Base-by-base conservation (phyloP, 352 stramenopile genomes). In the Globisporangium echinulatum region DNA sequence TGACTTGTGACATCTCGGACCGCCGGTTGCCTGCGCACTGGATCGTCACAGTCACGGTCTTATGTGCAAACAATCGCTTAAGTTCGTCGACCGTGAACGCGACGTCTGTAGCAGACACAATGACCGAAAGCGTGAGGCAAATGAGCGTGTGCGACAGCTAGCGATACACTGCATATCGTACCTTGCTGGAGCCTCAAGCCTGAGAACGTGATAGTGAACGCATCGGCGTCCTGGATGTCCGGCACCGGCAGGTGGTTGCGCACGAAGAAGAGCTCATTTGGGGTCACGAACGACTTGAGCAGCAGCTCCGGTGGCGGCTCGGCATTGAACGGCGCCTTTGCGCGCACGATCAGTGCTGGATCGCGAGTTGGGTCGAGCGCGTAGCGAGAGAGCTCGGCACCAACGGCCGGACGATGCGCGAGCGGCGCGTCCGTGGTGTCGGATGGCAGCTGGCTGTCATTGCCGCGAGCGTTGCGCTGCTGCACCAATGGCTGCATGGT, bases 181-280 rank as follows among this genome's bases (percentile, higher is more conserved):
- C 62, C 73, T 43, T 77, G 77, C 1, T 64, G 52, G 7, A 92
- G 42, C 1, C 85, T 84, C 7, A 88, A 49, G 33, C 85, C 85
- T 1, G 72, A 62, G 54, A 96, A 75, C 54, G 87, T 87, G 44
- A 97, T 59, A 4, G 64, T 74, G 63, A 79, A 92, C 5, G 68
- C 69, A 7, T 87, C 70, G 7, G 66, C 52, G 43, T 60, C 59
- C 19, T 92, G 71, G 33, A 94, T 69, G 7, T 96, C 68, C 0
- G 97, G 97, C 3, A 99, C 97, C 1, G 97, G 96, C 61, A 99
- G 85, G 72, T 99, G 97, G 79, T 99, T 97, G 7, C 97, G 79
- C 65, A 98, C 96, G 67, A 99, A 99, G 77, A 98, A 99, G n/a
- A 99, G 70, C 7, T 97, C 87, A 60, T 94, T 96, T 7, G 97